Base-by-base conservation (phyloP, 768 basidiomycete species). In the Auricularia sp. region DNA sequence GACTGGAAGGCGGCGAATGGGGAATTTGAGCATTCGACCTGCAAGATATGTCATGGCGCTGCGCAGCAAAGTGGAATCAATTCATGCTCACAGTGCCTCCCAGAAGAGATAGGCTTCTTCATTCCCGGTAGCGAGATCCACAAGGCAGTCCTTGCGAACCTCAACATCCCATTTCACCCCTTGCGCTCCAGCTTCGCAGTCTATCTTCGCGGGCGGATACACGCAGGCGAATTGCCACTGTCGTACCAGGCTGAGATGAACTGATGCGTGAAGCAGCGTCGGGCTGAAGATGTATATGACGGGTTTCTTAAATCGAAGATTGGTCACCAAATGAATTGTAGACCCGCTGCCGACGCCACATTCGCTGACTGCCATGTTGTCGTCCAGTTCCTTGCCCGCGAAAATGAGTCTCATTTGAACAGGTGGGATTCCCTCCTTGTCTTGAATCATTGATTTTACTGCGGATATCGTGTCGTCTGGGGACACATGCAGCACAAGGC, bases 381-480 rank as follows among this genome's bases (percentile, higher is more conserved):
- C 94, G 73, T 96, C 93, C 12, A 95, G 78, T 71, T 96, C 93
- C 79, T 96, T 96, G 53, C 93, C 94, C 56, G 93, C 93, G 68
- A 95, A 96, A 72, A 90, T 93, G 58, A 94, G 78, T 53, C 93
- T 88, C 70, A 94, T 93, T 71, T 94, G 91, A 68, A 93, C 88
- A 2, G 88, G 87, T 42, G 88, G 88, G 34, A 90, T 91, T 0
- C 89, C 90, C 66, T 90, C 89, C 75, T 88, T 90, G 71, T 91
- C 88, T 68, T 89, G 88, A 21, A 90, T 90, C 78, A 88, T 88
- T 2, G 86, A 81, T 74, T 87, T 88, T 6, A 51, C 47, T 21
- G 14, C 47, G 11, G 6, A 18, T 6, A 51, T 18, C 18, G 14
- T 18, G 18, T 21, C 47, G 5, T 18, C 11, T 6, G 1, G 11